Evolutionary conservation across 176 grass and related monocot species (phyloP).

Genomic region (Carex cristatella): DNA sequence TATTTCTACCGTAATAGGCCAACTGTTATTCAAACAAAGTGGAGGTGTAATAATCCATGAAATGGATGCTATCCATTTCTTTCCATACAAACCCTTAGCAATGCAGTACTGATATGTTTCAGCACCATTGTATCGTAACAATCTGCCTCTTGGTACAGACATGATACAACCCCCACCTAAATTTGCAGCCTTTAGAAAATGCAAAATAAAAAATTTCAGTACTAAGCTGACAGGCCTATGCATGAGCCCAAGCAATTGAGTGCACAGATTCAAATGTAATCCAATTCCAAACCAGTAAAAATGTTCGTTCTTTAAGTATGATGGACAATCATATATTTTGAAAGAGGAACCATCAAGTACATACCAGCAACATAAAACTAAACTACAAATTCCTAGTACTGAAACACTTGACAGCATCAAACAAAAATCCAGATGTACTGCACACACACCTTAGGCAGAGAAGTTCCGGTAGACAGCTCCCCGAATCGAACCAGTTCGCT

Average conservation of each 20-base stretch:
- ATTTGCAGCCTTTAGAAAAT: not conserved
- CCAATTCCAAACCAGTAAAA: not conserved
- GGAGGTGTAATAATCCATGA: not conserved
- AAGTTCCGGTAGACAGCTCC: not conserved
- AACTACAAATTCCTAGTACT: not conserved
- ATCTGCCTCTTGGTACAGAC: not conserved
- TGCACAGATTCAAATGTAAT: not conserved
- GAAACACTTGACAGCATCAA: not conserved
- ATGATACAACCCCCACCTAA: not conserved
- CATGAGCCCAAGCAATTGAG: not conserved
- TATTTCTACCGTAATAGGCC: not conserved
- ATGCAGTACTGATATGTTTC: not conserved
- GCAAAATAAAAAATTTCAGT: not conserved
- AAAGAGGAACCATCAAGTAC: not conserved
- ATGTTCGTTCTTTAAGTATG: not conserved
- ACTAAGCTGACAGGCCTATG: not conserved
- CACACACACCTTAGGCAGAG: slow-evolving; percentile 16
- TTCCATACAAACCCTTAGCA: not conserved
- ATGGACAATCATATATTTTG: not conserved
- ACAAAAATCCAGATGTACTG: not conserved
- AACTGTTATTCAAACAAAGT: not conserved
- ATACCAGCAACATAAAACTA: not conserved
- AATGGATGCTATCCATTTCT: not conserved
- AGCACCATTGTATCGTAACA: not conserved
- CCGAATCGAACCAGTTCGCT: slow-evolving; percentile 17